These are phyloP conservation scores for Kickxella alabastrina DNA, from an alignment of 192 early-diverging fungal genomes.

Conservation along the genomic window DNA sequence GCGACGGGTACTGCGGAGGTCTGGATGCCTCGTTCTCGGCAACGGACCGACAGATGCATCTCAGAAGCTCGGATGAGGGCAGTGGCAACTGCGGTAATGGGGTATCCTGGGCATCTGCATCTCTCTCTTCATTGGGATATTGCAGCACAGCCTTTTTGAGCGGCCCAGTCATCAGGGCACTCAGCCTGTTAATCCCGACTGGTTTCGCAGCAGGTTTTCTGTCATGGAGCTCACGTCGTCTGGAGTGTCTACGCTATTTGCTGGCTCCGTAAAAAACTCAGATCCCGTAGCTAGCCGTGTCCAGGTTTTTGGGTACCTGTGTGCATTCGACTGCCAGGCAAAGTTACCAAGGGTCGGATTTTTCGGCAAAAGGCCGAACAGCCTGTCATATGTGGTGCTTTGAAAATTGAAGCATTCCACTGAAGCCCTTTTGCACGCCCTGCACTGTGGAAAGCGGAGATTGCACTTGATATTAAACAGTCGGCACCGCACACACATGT, in stretches of 20 bases:
- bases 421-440: constrained; percentile 5
- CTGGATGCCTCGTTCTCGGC: constrained; percentile 15
- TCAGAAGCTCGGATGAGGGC: constrained; percentile 45
- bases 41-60: constrained; percentile 27
- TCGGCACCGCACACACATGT: constrained; percentile 32
- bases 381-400: constrained; percentile 9
- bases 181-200: not conserved
- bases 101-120: not conserved
- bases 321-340: not conserved
- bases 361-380: constrained; percentile 12
- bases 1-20: not conserved
- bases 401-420: constrained; percentile 13
- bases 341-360: not conserved
- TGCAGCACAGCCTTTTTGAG: constrained; percentile 5
- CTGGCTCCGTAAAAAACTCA: not conserved
- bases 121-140: constrained; percentile 1
- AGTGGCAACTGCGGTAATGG: constrained; percentile 12
- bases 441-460: constrained; percentile 3
- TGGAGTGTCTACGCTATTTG: constrained; percentile 1
- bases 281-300: not conserved
- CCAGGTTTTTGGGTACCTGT: not conserved
- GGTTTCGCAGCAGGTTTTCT: constrained; percentile 13
- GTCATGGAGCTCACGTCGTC: constrained; percentile 10
- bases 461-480: constrained; percentile 16
- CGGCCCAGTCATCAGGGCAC: not conserved